Percentiles rank a stretch among this genome's conserved stretches.
Evolutionary conservation across 75 land plant species (phyloP).

Genomic region (Pinus tabuliformis): DNA sequence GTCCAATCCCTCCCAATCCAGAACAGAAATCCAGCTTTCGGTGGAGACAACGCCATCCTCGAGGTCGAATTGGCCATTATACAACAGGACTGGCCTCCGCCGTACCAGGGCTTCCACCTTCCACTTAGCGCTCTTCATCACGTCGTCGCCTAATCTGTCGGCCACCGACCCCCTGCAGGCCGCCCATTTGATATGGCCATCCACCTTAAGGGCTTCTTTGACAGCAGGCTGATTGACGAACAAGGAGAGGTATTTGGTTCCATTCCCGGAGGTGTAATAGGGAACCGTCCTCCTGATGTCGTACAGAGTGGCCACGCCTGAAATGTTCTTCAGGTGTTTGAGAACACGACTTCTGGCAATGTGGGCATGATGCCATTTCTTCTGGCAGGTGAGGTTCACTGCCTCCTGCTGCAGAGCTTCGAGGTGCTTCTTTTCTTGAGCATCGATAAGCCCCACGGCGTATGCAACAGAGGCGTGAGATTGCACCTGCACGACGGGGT

Average conservation of each 20-base stretch:
- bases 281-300: conserved; percentile 36
- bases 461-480: conserved; percentile 64
- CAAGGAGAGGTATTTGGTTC: conserved; percentile 17
- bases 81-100: conserved; percentile 54
- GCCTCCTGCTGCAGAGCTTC: conserved; percentile 39
- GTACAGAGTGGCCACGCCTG: conserved; percentile 65
- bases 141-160: conserved; percentile 41
- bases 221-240: conserved; percentile 42
- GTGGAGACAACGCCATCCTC: conserved; percentile 64
- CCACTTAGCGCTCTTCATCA: conserved; percentile 77
- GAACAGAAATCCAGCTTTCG: conserved; percentile 62
- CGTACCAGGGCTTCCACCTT: conserved; percentile 63
- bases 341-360: conserved; percentile 32
- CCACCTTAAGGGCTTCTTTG: conserved; percentile 46
- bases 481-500: conserved; percentile 27
- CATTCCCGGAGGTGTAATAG: conserved; percentile 14
- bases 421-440: conserved; percentile 27
- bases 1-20: conserved; percentile 58
- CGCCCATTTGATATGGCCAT: conserved; percentile 18
- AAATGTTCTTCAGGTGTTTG: conserved; percentile 28
- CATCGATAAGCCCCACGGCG: conserved; percentile 58
- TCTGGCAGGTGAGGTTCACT: conserved; percentile 15
- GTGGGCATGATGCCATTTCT: conserved; percentile 51
- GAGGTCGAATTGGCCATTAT: conserved; percentile 71
- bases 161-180: conserved; percentile 39